Evolutionary conservation across 176 grass and related monocot species (phyloP), one percentile per base, ranked within the genome.

Genomic region (Oryza coarctata): DNA sequence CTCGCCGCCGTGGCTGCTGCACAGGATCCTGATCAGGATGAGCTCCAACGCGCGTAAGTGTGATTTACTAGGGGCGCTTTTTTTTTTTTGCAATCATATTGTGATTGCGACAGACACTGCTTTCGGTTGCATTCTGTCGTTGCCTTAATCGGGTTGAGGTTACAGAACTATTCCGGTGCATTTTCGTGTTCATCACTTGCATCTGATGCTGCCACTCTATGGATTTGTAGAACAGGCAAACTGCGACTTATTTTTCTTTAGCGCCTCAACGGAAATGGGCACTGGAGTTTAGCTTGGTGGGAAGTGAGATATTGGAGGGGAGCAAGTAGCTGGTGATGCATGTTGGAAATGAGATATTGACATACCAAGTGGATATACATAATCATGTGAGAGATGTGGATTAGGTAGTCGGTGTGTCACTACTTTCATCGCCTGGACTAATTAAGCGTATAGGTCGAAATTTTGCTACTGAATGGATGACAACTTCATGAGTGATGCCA

Each of bases 21-120:
- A 18, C 49, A 7, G 18, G 49, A 55, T 26, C 30, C 77, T 34
- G 84, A 73, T 65, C 55, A 67, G 12, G 77, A 81, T 10, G 87
- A 87, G 2, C 70, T 90, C 58, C 65, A 90, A 65, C 87, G 87
- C 63, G 87, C 87, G 84, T 93, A 87, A 93, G 91, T 87, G 9
- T 18, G 15, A 50, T 50, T 18, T 1, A 50, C 12, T 2, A 41
- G 40, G 4, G 32, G 4, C 32, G 4, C 32, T 33, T 33, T 33
- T 33, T 1, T 43, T 12, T 43, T 12, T 43, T 49, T 49, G 14
- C 47, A 18, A 50, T 50, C 47, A 1, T 49, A 47, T 47, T 33
- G n/a, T n/a, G 32, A 49, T 5, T 15, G 29, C 14, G n/a, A 10
- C 20, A 7, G 68, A 6, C 27, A 31, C 1, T 25, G 40, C 38